These are phyloP conservation scores for Aspergillus floridensis DNA, from an alignment of 2,329 filamentous ascomycete genomes.

Conservation along the genomic window DNA sequence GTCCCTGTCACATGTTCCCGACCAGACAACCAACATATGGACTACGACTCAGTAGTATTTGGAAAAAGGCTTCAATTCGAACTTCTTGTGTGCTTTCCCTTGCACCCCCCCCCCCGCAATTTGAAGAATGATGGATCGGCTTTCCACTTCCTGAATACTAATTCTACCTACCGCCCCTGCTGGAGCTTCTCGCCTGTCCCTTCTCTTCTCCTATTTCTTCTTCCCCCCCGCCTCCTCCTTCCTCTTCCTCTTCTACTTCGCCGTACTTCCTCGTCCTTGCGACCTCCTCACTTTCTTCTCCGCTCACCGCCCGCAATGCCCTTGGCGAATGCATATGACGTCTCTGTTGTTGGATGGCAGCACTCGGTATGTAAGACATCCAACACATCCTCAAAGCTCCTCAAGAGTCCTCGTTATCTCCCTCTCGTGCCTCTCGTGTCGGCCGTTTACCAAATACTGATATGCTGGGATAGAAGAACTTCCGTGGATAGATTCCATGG, in stretches of 20 bases:
- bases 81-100: conserved; percentile 1
- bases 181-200: conserved; percentile 1
- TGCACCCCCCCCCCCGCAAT: neutral
- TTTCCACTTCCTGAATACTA: no score
- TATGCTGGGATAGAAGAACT: conserved; percentile 39
- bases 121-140: no score
- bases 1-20: conserved; percentile 20
- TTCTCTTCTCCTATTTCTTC: conserved; percentile 3
- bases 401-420: neutral
- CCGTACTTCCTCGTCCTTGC: neutral
- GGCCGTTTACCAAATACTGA: conserved; percentile 20
- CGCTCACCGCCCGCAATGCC: conserved; percentile 31
- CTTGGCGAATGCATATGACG: conserved; percentile 33
- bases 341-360: conserved; percentile 51
- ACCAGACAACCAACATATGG: conserved; percentile 4
- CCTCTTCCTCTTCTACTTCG: conserved; percentile 3
- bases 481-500: conserved; percentile 56
- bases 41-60: neutral
- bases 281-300: conserved; percentile 9
- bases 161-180: neutral
- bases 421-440: conserved; percentile 2
- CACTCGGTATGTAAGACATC: conserved; percentile 42
- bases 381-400: neutral
- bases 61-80: conserved; percentile 2
- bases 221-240: conserved; percentile 4